These are phyloP conservation scores for Microsporum ferrugineum DNA, from an alignment of 2,329 filamentous ascomycete genomes.

Conservation along the genomic window DNA sequence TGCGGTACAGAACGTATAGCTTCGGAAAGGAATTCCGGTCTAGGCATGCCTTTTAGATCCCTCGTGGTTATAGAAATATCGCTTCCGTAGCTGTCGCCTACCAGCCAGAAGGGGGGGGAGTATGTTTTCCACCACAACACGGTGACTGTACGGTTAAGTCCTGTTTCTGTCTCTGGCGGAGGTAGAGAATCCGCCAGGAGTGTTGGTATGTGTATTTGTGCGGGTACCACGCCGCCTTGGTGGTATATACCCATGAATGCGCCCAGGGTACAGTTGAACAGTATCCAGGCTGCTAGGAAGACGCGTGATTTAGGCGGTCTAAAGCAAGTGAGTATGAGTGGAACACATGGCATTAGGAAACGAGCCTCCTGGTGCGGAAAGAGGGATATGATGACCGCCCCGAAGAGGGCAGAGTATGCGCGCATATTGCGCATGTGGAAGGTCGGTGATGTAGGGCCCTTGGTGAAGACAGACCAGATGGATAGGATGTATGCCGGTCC, in stretches of 20 bases:
- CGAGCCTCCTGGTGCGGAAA: slow-evolving; percentile 44
- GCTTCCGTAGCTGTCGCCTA: slow-evolving; percentile 27
- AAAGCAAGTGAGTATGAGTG: slow-evolving; percentile 41
- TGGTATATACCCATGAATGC: slow-evolving; percentile 44
- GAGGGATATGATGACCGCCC: slow-evolving; percentile 34
- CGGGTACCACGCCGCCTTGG: slow-evolving; percentile 42
- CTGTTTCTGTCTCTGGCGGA: not conserved
- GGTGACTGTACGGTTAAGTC: slow-evolving; percentile 19
- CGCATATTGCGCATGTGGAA: slow-evolving; percentile 29
- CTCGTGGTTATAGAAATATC: slow-evolving; percentile 28
- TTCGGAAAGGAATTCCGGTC: slow-evolving; percentile 29
- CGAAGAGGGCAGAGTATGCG: slow-evolving; percentile 34
- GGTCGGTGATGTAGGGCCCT: slow-evolving; percentile 19
- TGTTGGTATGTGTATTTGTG: slow-evolving; percentile 37
- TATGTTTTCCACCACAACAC: slow-evolving; percentile 48
- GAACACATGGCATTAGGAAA: slow-evolving; percentile 42
- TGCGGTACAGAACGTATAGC: slow-evolving; percentile 26
- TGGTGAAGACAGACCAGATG: slow-evolving; percentile 33
- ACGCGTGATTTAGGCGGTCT: slow-evolving; percentile 30
- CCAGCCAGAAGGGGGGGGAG: slow-evolving; percentile 41
- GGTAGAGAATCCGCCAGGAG: slow-evolving; percentile 24
- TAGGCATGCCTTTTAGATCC: slow-evolving; percentile 40
- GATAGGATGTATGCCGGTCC: slow-evolving; percentile 55
- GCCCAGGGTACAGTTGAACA: slow-evolving; percentile 40
- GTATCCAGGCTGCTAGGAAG: slow-evolving; percentile 36